Evolutionary conservation across 345 rosid species (phyloP), one percentile per base, ranked within the genome.

Genomic region (Jatropha curcas): DNA sequence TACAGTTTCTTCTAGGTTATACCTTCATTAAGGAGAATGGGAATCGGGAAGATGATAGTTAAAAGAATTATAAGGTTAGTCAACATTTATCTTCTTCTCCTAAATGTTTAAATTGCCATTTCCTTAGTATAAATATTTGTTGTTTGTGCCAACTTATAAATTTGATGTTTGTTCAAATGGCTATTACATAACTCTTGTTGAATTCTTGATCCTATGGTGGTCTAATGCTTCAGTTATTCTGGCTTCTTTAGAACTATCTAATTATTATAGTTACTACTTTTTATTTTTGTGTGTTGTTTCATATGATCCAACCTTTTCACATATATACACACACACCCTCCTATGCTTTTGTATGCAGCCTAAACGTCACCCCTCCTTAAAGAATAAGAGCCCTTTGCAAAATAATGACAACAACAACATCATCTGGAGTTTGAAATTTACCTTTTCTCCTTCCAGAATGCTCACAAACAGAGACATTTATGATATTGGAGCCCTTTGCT

Each of bases 401-500:
- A 48, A 48, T 48, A 48, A 17, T 4, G 17, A 2, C 7, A 48
- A 0, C 13, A 41, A 41, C 0, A 41, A 41, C n/a, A 48, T 48
- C n/a, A n/a, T 20, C 27, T 55, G 37, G 43, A 30, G 62, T 19
- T 37, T 55, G 20, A 46, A 28, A 50, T 37, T 25, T 4, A 17
- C 24, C 35, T 10, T 71, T 78, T 74, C 63, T 58, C 56, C 63
- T 55, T 75, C 70, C 87, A 89, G 96, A 81, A 82, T 81, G 67
- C 89, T 94, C 68, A 87, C 88, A 50, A 77, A 81, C 70, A 84
- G 80, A 81, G 95, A 84, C 43, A 85, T 92, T 63, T 89, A 90
- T 43, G 98, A 90, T 92, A 92, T 90, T 77, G 83, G 91, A 46
- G 92, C 97, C 65, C 93, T 94, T 62, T 92, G 97, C 86, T 82